Percentiles rank a stretch among this genome's conserved stretches.
Conservation (phyloP, 2,329 filamentous ascomycete species). For the Tolypocladium tundrense region DNA sequence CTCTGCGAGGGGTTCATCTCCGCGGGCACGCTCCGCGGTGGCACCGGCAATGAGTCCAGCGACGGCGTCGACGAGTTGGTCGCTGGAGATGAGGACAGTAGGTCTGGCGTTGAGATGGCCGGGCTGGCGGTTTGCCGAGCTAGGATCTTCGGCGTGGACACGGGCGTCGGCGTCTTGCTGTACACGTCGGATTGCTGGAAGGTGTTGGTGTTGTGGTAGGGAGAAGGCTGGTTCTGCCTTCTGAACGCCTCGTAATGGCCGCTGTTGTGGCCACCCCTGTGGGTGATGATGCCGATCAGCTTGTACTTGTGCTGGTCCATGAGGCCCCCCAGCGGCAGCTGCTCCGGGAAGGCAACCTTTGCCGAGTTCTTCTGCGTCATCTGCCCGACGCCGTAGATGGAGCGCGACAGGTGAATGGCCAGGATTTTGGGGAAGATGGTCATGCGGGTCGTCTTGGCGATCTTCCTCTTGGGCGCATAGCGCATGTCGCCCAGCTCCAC, state of each 20-base stretch:
- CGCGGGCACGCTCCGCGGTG: constrained; percentile 21
- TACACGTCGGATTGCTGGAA: constrained; percentile 70
- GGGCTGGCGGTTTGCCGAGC: constrained; percentile 30
- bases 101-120: constrained; percentile 35
- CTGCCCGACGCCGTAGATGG: constrained; percentile 72
- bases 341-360: constrained; percentile 86
- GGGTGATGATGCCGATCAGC: constrained; percentile 77
- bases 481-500: constrained; percentile 66
- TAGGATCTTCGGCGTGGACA: constrained; percentile 35
- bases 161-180: constrained; percentile 48
- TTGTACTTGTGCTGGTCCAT: constrained; percentile 71
- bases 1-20: constrained; percentile 15
- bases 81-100: constrained; percentile 28
- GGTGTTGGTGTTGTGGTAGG: constrained; percentile 72
- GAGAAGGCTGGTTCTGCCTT: constrained; percentile 67
- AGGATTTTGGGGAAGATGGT: constrained; percentile 81
- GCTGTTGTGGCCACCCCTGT: constrained; percentile 91
- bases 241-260: constrained; percentile 97
- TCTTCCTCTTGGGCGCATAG: constrained; percentile 68
- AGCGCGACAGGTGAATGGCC: constrained; percentile 84
- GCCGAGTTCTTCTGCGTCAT: constrained; percentile 86
- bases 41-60: constrained; percentile 19
- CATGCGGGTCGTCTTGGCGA: constrained; percentile 80
- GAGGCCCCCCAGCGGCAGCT: constrained; percentile 71
- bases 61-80: constrained; percentile 26